Conservation (phyloP, 441 rosid species). For the Erysimum cheiri region DNA sequence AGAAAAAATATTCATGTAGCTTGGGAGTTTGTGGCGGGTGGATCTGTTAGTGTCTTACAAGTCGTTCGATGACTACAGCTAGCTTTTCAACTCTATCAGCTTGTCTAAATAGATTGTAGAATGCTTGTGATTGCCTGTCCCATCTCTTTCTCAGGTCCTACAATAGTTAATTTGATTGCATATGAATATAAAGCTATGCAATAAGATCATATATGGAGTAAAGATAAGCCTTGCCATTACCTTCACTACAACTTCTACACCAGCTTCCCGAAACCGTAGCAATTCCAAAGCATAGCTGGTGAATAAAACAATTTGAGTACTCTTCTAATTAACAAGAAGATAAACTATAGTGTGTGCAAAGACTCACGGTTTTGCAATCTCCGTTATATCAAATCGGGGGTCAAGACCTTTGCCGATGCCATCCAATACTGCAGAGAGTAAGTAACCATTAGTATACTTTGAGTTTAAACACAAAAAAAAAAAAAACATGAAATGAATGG, state of each 20-base stretch:
- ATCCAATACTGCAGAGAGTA: conserved; percentile 74
- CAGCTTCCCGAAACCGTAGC: conserved; percentile 92
- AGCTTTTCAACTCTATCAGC: conserved; percentile 96
- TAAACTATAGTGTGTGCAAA: conserved; percentile 9
- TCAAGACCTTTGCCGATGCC: conserved; percentile 99
- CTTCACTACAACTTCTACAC: conserved; percentile 92
- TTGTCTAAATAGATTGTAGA: conserved; percentile 95
- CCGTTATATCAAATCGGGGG: conserved; percentile 97
- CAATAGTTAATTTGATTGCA: conserved; percentile 33
- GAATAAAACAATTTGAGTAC: conserved; percentile 40
- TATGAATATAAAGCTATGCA: conserved; percentile 24
- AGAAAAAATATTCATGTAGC: conserved; percentile 6
- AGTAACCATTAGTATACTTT: conserved; percentile 18
- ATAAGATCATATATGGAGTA: conserved; percentile 18
- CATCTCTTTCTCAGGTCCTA: conserved; percentile 94
- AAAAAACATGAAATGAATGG: conserved; percentile 31
- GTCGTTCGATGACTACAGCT: conserved; percentile 80
- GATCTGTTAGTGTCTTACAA: conserved; percentile 57
- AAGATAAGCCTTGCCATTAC: conserved; percentile 47
- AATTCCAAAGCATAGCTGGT: conserved; percentile 92
- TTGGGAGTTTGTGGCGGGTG: not conserved
- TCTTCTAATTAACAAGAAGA: conserved; percentile 26
- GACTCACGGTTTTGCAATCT: conserved; percentile 97
- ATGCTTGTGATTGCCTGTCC: conserved; percentile 94
- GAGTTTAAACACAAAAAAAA: conserved; percentile 19